A percentile compares a stretch with the other conserved stretches of the same genome.
Evolutionary conservation across 2,329 filamentous ascomycete genomes (phyloP).

Genomic region (Colletotrichum plurivorum): DNA sequence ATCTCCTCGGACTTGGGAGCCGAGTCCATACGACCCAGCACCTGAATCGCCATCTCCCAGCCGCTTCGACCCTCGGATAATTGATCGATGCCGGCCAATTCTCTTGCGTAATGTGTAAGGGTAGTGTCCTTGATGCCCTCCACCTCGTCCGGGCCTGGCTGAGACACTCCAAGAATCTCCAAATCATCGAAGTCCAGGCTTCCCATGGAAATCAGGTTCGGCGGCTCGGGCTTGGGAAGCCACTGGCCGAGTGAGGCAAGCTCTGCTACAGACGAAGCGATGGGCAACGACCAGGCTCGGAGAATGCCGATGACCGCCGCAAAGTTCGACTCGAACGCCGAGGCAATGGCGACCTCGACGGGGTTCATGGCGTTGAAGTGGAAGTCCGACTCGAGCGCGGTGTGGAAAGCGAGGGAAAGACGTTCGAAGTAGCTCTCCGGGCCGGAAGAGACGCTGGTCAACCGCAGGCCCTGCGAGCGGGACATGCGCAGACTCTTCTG

Average conservation of each 20-base stretch:
- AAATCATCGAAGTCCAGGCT: constrained; percentile 87
- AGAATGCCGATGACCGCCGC: constrained; percentile 83
- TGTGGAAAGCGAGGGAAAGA: constrained; percentile 79
- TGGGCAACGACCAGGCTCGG: constrained; percentile 83
- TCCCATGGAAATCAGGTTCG: constrained; percentile 69
- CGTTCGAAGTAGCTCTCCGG: constrained; percentile 81
- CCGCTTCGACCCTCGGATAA: constrained; percentile 73
- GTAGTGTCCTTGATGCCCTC: constrained; percentile 84
- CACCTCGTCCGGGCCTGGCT: constrained; percentile 69
- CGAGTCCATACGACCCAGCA: constrained; percentile 86
- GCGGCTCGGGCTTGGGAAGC: constrained; percentile 74
- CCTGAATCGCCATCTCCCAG: constrained; percentile 90
- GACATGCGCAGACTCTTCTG: constrained; percentile 58
- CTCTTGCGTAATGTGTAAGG: constrained; percentile 81
- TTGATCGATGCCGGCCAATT: constrained; percentile 70
- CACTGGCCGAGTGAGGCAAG: constrained; percentile 87
- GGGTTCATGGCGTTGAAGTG: constrained; percentile 81
- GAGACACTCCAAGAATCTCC: constrained; percentile 81
- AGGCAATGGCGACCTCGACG: constrained; percentile 86
- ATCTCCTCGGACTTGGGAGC: constrained; percentile 78
- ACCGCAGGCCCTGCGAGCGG: constrained; percentile 53
- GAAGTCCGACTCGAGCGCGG: constrained; percentile 78
- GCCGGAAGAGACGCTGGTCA: constrained; percentile 61
- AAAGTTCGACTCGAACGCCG: constrained; percentile 85
- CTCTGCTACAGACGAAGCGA: constrained; percentile 85